Percentiles rank a stretch among this genome's conserved stretches.
phyloP scores from a whole-genome alignment of 257 asterid species.

The Fraxinus quadrangulata region DNA sequence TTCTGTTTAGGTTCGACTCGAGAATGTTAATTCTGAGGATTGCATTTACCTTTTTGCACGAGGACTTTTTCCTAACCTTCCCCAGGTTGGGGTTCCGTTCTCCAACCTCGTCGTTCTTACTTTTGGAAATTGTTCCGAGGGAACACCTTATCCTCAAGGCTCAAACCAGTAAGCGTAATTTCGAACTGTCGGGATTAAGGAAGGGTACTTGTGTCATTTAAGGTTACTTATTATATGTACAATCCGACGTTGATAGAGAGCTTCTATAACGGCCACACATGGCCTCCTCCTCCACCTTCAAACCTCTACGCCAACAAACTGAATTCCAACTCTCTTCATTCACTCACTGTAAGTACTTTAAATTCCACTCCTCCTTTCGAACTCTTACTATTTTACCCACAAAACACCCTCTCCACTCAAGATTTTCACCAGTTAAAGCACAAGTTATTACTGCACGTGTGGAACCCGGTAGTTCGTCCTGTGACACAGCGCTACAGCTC shows the following conservation, averaged over 20 bases:
- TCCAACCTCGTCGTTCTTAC: not conserved
- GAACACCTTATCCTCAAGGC: not conserved
- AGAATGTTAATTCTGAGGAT: too few species aligned
- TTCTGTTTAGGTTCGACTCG: too few species aligned
- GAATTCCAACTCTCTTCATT: conserved; percentile 53
- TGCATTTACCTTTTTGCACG: too few species aligned
- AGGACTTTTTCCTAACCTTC: too few species aligned
- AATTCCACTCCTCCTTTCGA: conserved; percentile 29
- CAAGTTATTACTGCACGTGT: conserved; percentile 38
- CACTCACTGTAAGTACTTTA: conserved; percentile 47
- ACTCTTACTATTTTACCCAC: conserved; percentile 19
- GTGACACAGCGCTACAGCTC: conserved; percentile 21
- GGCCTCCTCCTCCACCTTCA: conserved; percentile 54
- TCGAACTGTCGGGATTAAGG: not conserved
- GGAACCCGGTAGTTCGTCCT: conserved; percentile 30
- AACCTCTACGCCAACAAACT: conserved; percentile 47
- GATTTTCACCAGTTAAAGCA: conserved; percentile 30
- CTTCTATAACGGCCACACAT: conserved; percentile 46
- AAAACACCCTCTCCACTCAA: conserved; percentile 24
- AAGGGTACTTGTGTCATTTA: not conserved
- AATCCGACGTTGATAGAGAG: conserved; percentile 19
- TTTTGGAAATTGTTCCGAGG: not conserved
- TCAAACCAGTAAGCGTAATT: not conserved
- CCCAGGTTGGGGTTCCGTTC: too few species aligned
- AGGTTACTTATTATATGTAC: not conserved